These are phyloP conservation scores for Rhizopogon roseolus DNA, from an alignment of 768 basidiomycete species.

Conservation along the genomic window DNA sequence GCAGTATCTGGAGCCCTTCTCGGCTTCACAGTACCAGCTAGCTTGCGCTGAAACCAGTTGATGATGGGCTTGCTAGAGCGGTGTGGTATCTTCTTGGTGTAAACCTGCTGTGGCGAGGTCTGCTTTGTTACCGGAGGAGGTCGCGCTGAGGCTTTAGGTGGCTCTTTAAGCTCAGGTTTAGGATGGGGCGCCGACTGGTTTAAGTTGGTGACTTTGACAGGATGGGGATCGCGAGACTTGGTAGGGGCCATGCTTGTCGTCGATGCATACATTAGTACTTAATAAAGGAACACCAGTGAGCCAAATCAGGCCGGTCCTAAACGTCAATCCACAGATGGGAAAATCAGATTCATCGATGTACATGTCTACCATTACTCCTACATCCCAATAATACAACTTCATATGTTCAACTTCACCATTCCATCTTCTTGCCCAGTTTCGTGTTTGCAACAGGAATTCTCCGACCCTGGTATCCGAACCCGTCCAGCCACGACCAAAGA, in stretches of 20 bases:
- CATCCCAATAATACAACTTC: neutral
- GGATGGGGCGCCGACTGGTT: conserved; percentile 3
- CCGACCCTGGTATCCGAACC: conserved; percentile 82
- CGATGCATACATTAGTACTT: conserved; percentile 5
- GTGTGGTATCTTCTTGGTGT: conserved; percentile 57
- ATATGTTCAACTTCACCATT: conserved; percentile 50
- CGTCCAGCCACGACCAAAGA: conserved; percentile 95
- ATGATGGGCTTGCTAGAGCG: conserved; percentile 82
- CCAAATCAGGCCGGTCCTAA: too few relatives aligned
- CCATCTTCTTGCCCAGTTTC: conserved; percentile 48
- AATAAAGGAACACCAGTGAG: neutral
- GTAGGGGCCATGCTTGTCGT: conserved; percentile 9
- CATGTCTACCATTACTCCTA: neutral
- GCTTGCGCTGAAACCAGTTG: conserved; percentile 86
- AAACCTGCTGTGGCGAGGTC: conserved; percentile 27
- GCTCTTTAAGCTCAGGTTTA: conserved; percentile 13
- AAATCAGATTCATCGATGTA: conserved; percentile 1
- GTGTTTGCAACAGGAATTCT: conserved; percentile 56
- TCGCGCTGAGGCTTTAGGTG: conserved; percentile 11
- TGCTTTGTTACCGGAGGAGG: conserved; percentile 15
- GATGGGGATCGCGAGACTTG: conserved; percentile 8
- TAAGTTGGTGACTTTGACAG: conserved; percentile 9
- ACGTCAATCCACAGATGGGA: too few relatives aligned
- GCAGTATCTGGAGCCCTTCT: conserved; percentile 42
- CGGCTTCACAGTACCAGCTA: conserved; percentile 60